Conservation (phyloP, 2,329 filamentous ascomycete genomes). For the Pseudogymnoascus sp. region DNA sequence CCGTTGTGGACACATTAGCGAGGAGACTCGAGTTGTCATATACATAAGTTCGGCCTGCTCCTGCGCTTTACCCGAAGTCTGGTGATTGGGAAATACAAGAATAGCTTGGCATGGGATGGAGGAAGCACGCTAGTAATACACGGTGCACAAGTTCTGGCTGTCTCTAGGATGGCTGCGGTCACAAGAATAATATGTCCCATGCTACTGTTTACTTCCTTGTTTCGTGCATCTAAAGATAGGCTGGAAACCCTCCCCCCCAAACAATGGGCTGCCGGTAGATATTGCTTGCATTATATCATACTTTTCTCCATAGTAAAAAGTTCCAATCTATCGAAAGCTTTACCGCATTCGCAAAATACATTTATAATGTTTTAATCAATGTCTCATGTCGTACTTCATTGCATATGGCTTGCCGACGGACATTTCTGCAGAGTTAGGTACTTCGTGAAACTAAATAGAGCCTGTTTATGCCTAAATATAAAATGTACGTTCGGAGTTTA, state of each 20-base stretch:
- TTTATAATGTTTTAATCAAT: no score
- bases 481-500: no score
- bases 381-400: no score
- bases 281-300: no score
- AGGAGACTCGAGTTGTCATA: neutral
- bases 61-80: neutral
- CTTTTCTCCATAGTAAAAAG: no score
- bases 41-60: neutral
- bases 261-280: no score
- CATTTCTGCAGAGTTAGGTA: no score
- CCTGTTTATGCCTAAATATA: no score
- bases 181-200: neutral
- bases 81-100: neutral
- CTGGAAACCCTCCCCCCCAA: neutral
- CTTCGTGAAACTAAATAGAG: no score
- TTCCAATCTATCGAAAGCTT: no score
- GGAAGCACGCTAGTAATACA: neutral
- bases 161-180: neutral
- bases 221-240: neutral
- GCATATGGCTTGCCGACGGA: no score
- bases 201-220: neutral
- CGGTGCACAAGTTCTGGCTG: neutral
- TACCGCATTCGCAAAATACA: no score
- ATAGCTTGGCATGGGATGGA: neutral
- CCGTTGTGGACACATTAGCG: conserved; percentile 19